Percentiles rank a stretch among this genome's conserved stretches.
phyloP scores from a whole-genome alignment of 257 asterid species.

The Solanum chmielewskii region DNA sequence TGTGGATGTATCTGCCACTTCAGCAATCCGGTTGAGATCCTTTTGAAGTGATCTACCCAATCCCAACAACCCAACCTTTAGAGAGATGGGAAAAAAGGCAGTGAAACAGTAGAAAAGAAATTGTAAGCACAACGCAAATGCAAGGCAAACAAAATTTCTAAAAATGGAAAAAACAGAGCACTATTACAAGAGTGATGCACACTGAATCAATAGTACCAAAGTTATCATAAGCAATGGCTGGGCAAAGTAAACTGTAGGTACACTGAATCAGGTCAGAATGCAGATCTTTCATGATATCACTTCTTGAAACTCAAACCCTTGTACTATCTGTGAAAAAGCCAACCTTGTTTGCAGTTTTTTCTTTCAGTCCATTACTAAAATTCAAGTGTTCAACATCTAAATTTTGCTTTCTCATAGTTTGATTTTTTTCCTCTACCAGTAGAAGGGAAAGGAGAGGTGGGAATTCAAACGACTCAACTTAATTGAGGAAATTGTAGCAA shows the following conservation, averaged over 20 bases:
- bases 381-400: neutral
- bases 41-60: conserved; percentile 77
- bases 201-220: neutral
- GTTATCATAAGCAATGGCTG: neutral
- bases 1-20: conserved; percentile 86
- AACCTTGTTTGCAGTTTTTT: neutral
- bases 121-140: neutral
- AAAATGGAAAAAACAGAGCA: neutral
- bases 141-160: neutral
- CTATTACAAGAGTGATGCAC: neutral
- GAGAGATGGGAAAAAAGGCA: neutral
- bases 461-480: neutral
- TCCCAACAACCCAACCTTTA: conserved; percentile 88
- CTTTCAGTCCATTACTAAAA: neutral
- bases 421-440: neutral
- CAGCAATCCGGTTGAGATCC: conserved; percentile 88
- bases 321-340: neutral
- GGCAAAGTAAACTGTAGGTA: neutral
- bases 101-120: neutral
- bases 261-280: neutral
- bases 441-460: neutral
- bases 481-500: neutral
- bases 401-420: neutral
- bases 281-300: neutral
- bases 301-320: neutral